phyloP scores from a whole-genome alignment of 2,329 filamentous ascomycete species.

The Calonectria naviculata region DNA sequence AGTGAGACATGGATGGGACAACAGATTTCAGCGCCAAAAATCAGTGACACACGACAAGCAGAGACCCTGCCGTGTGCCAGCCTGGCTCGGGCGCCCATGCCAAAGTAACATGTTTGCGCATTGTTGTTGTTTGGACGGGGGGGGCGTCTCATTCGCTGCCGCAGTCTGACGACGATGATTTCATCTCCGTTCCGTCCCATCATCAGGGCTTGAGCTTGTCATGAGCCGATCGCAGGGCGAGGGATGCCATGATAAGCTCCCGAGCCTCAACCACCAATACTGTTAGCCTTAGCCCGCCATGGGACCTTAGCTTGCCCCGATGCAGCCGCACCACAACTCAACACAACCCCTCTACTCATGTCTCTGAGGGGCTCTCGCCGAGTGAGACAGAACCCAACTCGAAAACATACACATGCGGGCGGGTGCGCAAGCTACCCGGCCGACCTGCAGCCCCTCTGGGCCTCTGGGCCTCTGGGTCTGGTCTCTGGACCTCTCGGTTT shows the following conservation, averaged over 20 bases:
- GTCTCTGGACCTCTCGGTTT: neutral
- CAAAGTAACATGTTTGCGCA: conserved; percentile 7
- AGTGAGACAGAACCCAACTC: conserved; percentile 14
- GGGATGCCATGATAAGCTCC: conserved; percentile 13
- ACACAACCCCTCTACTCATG: neutral
- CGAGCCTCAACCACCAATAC: conserved; percentile 1
- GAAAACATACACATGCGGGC: conserved; percentile 5
- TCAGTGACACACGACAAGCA: conserved; percentile 21
- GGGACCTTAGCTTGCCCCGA: conserved; percentile 9
- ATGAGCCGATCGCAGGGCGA: neutral
- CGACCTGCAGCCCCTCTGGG: neutral
- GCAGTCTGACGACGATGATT: neutral
- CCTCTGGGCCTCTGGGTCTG: neutral
- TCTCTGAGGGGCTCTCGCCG: neutral
- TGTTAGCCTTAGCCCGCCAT: neutral
- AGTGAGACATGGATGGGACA: conserved; percentile 42
- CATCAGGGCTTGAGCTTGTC: conserved; percentile 4
- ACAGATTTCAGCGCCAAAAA: conserved; percentile 16
- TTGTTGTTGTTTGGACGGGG: conserved; percentile 3
- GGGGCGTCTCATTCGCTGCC: neutral
- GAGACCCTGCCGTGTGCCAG: conserved; percentile 5
- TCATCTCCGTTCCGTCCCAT: conserved; percentile 11
- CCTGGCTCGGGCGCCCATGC: neutral
- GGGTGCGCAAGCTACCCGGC: conserved; percentile 11
- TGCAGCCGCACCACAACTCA: conserved; percentile 7